Percentiles rank a stretch among this genome's conserved stretches.
phyloP scores from a whole-genome alignment of 495 filamentous ascomycete genomes.

The Annulohypoxylon maeteangense region DNA sequence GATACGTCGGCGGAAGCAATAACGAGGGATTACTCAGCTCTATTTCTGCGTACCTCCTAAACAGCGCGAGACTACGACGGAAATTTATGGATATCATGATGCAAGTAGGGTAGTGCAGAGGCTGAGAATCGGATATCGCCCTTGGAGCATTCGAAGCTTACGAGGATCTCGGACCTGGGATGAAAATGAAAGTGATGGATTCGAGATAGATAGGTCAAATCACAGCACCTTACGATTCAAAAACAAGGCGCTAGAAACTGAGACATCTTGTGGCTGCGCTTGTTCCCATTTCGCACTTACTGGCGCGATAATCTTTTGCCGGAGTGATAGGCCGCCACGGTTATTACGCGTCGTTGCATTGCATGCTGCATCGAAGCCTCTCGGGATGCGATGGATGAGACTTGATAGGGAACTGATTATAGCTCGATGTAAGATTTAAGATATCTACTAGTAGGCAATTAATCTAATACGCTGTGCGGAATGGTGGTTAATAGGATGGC shows the following conservation, averaged over 20 bases:
- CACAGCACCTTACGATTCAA: neutral
- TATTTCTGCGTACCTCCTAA: no score
- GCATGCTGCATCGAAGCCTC: constrained; percentile 4
- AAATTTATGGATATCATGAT: no score
- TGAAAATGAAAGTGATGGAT: neutral
- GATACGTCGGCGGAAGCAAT: no score
- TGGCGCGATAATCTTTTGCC: constrained; percentile 1
- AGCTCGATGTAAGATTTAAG: neutral
- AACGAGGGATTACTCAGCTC: no score
- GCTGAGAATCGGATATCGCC: neutral
- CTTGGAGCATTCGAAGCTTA: neutral
- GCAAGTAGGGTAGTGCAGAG: neutral
- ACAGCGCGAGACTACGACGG: no score
- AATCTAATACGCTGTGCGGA: neutral
- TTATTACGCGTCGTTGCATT: constrained; percentile 1
- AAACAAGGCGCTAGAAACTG: neutral
- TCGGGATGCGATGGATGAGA: neutral
- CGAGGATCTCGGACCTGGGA: neutral
- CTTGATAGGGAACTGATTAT: neutral
- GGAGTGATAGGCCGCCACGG: neutral
- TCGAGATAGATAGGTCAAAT: neutral
- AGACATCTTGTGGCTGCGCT: no score
- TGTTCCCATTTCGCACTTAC: neutral
- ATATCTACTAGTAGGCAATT: neutral
- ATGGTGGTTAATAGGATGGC: neutral